Evolutionary conservation across 805 yeast species (phyloP).

Genomic region (Ogataea trehaloabstinens): DNA sequence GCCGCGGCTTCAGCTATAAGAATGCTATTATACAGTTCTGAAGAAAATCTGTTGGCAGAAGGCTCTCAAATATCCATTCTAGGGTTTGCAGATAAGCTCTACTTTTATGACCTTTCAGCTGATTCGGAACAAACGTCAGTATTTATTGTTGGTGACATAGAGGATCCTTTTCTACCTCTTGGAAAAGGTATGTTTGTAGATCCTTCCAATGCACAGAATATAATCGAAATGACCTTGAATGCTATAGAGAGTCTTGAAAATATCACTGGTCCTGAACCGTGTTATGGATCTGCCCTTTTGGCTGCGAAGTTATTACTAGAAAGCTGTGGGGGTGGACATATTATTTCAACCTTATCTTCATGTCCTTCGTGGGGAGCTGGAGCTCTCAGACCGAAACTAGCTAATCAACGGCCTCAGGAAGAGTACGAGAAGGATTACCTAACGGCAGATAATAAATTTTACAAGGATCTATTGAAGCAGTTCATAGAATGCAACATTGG

Average conservation of each 20-base stretch:
- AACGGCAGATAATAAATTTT: conserved; percentile 60
- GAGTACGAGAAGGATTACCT: conserved; percentile 48
- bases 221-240: conserved; percentile 66
- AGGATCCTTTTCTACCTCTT: conserved; percentile 82
- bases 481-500: conserved; percentile 62
- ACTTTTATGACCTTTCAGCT: conserved; percentile 67
- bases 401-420: conserved; percentile 33
- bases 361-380: conserved; percentile 87
- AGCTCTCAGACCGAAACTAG: conserved; percentile 45
- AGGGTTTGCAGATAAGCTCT: conserved; percentile 70
- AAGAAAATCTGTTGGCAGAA: conserved; percentile 30
- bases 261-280: conserved; percentile 53
- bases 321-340: conserved; percentile 78
- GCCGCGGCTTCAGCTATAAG: conserved; percentile 71
- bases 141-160: conserved; percentile 64
- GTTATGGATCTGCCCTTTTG: conserved; percentile 76
- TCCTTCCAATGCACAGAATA: conserved; percentile 60
- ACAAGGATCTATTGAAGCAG: conserved; percentile 56
- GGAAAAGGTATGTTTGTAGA: conserved; percentile 75
- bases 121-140: conserved; percentile 54
- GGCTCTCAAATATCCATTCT: conserved; percentile 65
- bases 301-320: conserved; percentile 64
- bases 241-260: conserved; percentile 50
- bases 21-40: conserved; percentile 43
- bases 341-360: conserved; percentile 62